Evolutionary conservation across 768 basidiomycete genomes (phyloP), one percentile per base, ranked within the genome.

Genomic region (Kwoniella heveanensis): DNA sequence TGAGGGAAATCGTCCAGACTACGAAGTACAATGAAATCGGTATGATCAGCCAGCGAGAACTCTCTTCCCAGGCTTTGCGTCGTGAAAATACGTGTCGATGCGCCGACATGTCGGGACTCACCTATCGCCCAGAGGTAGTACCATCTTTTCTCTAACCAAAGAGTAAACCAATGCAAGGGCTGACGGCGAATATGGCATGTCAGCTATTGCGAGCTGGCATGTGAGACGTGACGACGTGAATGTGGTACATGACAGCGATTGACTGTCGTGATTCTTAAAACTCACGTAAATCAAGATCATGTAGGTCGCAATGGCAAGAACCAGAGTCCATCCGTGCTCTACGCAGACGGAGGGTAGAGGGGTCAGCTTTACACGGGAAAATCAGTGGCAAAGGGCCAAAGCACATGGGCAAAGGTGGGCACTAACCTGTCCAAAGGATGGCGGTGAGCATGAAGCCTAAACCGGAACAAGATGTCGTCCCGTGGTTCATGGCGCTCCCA

Each of bases 291-390:
- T 77, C 25, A 81, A 70, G 62, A 81, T 80, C 66, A 81, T 69
- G 48, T 74, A 81, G 0, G 80, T 81, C 22, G 75, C 73, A 12
- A 77, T 53, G 30, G 78, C 79, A 2, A 81, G 64, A n/a, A 67
- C 51, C 9, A 80, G 64, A 3, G 79, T 81, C 77, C 79, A 80
- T 12, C 80, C 51, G 59, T 81, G 80, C 68, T 81, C 79, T 74
- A 53, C 2, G 25, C 47, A n/a, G n/a, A n/a, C n/a, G n/a, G n/a
- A n/a, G 9, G 17, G 47, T 17, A 9, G 3, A 30, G 21, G 57
- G 39, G 54, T n/a, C n/a, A n/a, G n/a, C n/a, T n/a, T n/a, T n/a
- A n/a, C n/a, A n/a, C n/a, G n/a, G n/a, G n/a, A n/a, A n/a, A n/a
- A n/a, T n/a, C n/a, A n/a, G n/a, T n/a, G n/a, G n/a, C n/a, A n/a